phyloP scores from a whole-genome alignment of 2,329 filamentous ascomycete species.

The Penicillium nordicum region DNA sequence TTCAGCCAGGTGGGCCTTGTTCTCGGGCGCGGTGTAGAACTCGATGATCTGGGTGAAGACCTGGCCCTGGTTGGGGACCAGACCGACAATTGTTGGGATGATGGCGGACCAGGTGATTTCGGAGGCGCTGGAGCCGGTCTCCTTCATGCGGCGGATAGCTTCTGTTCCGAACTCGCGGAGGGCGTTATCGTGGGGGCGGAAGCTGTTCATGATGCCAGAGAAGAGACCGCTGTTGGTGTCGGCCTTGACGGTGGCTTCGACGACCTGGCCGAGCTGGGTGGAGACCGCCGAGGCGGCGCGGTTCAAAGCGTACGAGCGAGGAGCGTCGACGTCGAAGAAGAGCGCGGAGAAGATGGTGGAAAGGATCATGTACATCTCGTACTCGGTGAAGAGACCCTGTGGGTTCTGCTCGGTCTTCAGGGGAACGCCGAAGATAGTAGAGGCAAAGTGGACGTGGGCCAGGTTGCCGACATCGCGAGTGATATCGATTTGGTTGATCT shows the following conservation, averaged over 20 bases:
- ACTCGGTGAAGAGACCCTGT: slow-evolving; percentile 53
- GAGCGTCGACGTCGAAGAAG: slow-evolving; percentile 64
- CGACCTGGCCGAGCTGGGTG: slow-evolving; percentile 56
- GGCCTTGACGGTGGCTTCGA: slow-evolving; percentile 65
- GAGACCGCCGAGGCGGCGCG: slow-evolving; percentile 57
- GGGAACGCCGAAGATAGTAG: slow-evolving; percentile 54
- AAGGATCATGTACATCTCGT: slow-evolving; percentile 59
- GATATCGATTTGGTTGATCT: slow-evolving; percentile 67
- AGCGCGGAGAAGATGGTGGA: slow-evolving; percentile 63
- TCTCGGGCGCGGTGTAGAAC: slow-evolving; percentile 63
- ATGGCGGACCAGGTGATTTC: slow-evolving; percentile 71
- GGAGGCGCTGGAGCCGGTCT: slow-evolving; percentile 58
- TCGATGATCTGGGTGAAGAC: slow-evolving; percentile 71
- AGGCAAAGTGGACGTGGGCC: slow-evolving; percentile 54
- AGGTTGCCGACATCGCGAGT: slow-evolving; percentile 57
- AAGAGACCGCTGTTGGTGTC: slow-evolving; percentile 56
- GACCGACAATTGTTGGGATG: slow-evolving; percentile 62
- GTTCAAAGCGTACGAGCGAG: slow-evolving; percentile 63
- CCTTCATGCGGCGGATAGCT: slow-evolving; percentile 63
- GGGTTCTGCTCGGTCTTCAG: slow-evolving; percentile 53
- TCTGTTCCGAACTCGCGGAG: slow-evolving; percentile 63
- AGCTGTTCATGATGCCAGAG: slow-evolving; percentile 49
- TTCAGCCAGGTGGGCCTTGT: slow-evolving; percentile 55
- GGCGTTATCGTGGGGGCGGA: slow-evolving; percentile 51
- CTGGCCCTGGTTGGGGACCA: slow-evolving; percentile 69